Evolutionary conservation across 441 rosid species (phyloP).

Genomic region (Gossypium aridum): DNA sequence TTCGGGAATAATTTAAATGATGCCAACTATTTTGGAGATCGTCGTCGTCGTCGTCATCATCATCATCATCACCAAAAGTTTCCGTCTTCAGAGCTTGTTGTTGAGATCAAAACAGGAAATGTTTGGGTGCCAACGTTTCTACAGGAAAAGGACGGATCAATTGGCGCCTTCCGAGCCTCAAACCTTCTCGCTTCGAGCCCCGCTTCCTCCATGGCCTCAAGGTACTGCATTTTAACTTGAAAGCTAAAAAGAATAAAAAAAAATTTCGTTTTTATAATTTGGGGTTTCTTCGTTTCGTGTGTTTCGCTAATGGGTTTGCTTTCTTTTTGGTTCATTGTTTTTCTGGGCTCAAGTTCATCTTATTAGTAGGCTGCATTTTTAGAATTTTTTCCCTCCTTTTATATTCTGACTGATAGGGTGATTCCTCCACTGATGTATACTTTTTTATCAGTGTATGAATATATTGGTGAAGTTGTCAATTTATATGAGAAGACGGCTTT

Average conservation of each 20-base stretch:
- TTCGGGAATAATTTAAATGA: background rate
- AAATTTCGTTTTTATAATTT: background rate
- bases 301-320: background rate
- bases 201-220: slow-evolving; percentile 62
- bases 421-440: background rate
- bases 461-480: too few relatives aligned
- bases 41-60: background rate
- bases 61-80: background rate
- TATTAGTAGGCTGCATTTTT: background rate
- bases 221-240: slow-evolving; percentile 27
- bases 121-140: slow-evolving; percentile 49
- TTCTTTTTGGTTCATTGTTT: background rate
- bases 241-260: background rate
- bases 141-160: slow-evolving; percentile 25
- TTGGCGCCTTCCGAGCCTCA: slow-evolving; percentile 29
- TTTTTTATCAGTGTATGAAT: too few relatives aligned
- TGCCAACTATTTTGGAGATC: background rate
- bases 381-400: background rate
- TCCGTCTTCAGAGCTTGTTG: slow-evolving; percentile 1
- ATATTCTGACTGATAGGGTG: slow-evolving; percentile 5
- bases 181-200: slow-evolving; percentile 49
- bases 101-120: slow-evolving; percentile 16
- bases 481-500: background rate
- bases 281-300: background rate
- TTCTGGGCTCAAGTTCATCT: slow-evolving; percentile 1